Evolutionary conservation across 73 alveolate genomes (phyloP).

Genomic region (Paramecium pentaurelia): DNA sequence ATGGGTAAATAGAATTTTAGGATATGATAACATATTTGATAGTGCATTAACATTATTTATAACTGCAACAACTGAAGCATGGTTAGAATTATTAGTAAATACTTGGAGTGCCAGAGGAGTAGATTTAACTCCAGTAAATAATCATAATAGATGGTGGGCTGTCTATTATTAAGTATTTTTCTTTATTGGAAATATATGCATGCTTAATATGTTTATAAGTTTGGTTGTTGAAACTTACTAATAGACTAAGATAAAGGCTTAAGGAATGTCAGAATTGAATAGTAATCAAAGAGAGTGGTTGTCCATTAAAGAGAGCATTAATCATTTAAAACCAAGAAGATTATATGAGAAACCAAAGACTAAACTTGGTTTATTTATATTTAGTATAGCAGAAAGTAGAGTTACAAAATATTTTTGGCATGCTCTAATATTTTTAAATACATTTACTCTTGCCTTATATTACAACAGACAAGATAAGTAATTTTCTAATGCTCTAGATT

Average conservation of each 20-base stretch:
- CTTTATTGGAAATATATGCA: constrained; percentile 49
- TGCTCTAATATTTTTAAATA: not conserved
- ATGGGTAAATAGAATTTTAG: not conserved
- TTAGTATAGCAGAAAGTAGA: not conserved
- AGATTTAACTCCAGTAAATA: not conserved
- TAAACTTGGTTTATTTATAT: not conserved
- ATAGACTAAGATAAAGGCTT: constrained; percentile 28
- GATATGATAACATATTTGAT: constrained; percentile 19
- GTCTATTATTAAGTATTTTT: constrained; percentile 3
- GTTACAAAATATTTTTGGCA: not conserved
- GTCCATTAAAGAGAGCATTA: constrained; percentile 14
- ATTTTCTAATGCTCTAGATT: not conserved
- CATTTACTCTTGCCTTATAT: not conserved
- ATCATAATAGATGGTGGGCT: constrained; percentile 49
- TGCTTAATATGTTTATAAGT: constrained; percentile 59
- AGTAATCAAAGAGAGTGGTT: constrained; percentile 42
- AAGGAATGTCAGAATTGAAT: not conserved
- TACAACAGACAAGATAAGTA: not conserved
- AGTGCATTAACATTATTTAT: constrained; percentile 39
- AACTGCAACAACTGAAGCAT: constrained; percentile 52
- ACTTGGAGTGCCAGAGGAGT: constrained; percentile 48
- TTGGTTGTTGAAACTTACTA: constrained; percentile 46
- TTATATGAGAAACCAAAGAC: not conserved
- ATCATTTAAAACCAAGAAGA: not conserved
- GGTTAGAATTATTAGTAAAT: not conserved